Evolutionary conservation across 2,329 filamentous ascomycete species (phyloP).

Genomic region (Arthroderma sp.): DNA sequence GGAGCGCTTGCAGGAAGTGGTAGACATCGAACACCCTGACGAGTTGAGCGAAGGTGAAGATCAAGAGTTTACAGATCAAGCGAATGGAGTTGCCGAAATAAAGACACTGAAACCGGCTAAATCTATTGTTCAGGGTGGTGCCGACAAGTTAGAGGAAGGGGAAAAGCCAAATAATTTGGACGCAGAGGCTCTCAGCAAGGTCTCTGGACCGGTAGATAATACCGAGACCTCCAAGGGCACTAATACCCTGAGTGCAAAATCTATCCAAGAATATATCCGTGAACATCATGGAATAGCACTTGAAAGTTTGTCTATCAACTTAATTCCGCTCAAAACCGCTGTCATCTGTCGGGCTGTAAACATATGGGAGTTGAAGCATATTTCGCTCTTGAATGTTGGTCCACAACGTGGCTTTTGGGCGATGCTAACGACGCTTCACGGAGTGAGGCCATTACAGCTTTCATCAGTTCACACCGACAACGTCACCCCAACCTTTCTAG

Average conservation of each 20-base stretch:
- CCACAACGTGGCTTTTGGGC: slow-evolving; percentile 49
- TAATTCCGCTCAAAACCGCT: slow-evolving; percentile 48
- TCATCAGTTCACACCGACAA: slow-evolving; percentile 51
- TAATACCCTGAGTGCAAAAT: neutral
- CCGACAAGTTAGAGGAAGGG: neutral
- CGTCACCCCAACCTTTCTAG: slow-evolving; percentile 33
- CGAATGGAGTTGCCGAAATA: neutral
- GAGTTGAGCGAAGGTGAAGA: slow-evolving; percentile 17
- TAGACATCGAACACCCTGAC: slow-evolving; percentile 23
- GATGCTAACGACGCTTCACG: slow-evolving; percentile 43
- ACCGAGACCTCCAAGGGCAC: neutral
- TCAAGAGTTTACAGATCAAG: slow-evolving; percentile 12
- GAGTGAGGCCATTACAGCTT: slow-evolving; percentile 38
- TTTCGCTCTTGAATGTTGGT: slow-evolving; percentile 52
- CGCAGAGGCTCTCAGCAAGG: neutral
- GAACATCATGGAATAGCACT: slow-evolving; percentile 46
- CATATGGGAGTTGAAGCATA: slow-evolving; percentile 40
- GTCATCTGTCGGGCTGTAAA: slow-evolving; percentile 46
- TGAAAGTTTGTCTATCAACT: slow-evolving; percentile 41
- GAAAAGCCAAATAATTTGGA: slow-evolving; percentile 1
- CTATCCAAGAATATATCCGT: slow-evolving; percentile 39
- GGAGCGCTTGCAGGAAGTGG: slow-evolving; percentile 9
- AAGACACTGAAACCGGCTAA: neutral
- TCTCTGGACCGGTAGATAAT: neutral
- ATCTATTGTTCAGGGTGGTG: neutral